These are phyloP conservation scores for Ophiostoma sp. DNA, from an alignment of 2,329 filamentous ascomycete genomes.

Conservation along the genomic window DNA sequence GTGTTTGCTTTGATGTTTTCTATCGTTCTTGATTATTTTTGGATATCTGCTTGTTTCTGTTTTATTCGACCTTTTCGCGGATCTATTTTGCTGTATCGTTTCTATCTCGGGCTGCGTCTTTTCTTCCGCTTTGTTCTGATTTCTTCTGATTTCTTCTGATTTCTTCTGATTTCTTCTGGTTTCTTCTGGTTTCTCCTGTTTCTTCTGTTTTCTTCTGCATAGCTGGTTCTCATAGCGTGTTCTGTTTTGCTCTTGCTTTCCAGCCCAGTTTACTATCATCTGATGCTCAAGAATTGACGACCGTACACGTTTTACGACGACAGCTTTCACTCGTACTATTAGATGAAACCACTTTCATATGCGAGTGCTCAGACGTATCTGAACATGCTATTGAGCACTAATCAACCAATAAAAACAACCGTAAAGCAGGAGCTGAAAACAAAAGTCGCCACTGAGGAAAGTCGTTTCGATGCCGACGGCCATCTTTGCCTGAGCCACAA, in stretches of 20 bases:
- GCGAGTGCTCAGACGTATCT: neutral
- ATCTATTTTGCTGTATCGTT: neutral
- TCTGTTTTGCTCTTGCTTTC: neutral
- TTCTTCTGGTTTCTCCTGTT: neutral
- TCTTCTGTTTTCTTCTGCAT: conserved; percentile 3
- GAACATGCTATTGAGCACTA: neutral
- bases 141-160: neutral
- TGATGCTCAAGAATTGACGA: conserved; percentile 14
- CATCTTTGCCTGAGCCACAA: neutral
- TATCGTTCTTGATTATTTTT: neutral
- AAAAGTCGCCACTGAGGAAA: neutral
- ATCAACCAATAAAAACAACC: neutral
- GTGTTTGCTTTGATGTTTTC: neutral
- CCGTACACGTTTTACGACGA: conserved; percentile 10
- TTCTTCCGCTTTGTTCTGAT: neutral
- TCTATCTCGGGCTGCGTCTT: neutral
- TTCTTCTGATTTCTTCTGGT: neutral
- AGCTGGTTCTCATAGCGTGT: conserved; percentile 3
- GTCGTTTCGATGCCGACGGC: neutral
- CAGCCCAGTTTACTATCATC: neutral
- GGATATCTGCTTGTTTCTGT: neutral
- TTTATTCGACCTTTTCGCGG: neutral
- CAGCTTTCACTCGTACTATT: neutral
- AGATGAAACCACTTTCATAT: neutral
- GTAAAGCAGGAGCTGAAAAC: conserved; percentile 2